Evolutionary conservation across 2,329 filamentous ascomycete species (phyloP).

Genomic region (Aspergillus ochraceus): DNA sequence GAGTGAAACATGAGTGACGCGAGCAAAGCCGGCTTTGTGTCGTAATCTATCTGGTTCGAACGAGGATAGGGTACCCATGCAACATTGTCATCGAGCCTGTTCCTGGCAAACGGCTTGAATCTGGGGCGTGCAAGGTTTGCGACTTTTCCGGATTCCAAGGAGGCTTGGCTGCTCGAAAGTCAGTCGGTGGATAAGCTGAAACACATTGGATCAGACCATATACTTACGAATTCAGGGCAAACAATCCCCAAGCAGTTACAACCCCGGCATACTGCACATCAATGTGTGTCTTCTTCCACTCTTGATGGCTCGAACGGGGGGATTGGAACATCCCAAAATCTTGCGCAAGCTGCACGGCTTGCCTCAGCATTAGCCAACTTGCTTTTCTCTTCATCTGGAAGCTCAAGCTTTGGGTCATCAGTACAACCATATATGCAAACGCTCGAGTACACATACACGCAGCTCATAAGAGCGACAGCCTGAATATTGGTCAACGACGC

Average conservation of each 20-base stretch:
- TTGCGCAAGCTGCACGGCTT: conserved; percentile 33
- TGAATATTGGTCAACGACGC: conserved; percentile 37
- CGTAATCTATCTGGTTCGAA: conserved; percentile 28
- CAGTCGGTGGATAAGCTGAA: conserved; percentile 2
- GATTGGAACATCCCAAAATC: conserved; percentile 30
- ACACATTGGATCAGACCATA: neutral
- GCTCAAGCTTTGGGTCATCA: conserved; percentile 27
- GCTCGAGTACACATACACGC: neutral
- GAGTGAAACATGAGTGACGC: conserved; percentile 23
- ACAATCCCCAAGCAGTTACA: conserved; percentile 33
- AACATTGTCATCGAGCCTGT: conserved; percentile 15
- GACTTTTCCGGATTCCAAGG: conserved; percentile 24
- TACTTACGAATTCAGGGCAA: conserved; percentile 30
- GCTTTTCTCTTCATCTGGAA: conserved; percentile 26
- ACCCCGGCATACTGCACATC: conserved; percentile 23
- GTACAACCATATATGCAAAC: neutral
- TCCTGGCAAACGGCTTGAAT: conserved; percentile 12
- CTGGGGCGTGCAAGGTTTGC: conserved; percentile 22
- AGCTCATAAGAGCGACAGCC: conserved; percentile 35
- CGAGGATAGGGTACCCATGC: conserved; percentile 37
- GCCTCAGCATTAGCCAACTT: conserved; percentile 33
- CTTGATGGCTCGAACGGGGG: conserved; percentile 9
- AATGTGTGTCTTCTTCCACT: conserved; percentile 12
- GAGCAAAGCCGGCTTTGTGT: conserved; percentile 27
- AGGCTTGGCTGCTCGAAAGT: conserved; percentile 28